Evolutionary conservation across 2,329 filamentous ascomycete species (phyloP).

Genomic region (Aureobasidium zeae): DNA sequence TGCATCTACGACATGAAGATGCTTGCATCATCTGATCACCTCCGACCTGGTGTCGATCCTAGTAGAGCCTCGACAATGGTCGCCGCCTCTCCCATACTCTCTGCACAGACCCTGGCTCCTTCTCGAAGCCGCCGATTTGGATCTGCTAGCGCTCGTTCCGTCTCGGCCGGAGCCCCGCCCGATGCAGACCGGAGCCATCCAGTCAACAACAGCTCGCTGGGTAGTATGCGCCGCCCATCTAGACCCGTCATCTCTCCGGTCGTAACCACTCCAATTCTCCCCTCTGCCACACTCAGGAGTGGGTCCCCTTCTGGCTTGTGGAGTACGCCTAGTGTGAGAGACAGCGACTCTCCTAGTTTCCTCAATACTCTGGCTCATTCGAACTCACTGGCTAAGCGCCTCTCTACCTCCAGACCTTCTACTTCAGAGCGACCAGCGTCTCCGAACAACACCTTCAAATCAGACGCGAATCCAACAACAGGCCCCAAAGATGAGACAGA

Average conservation of each 20-base stretch:
- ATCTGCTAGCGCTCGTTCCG: slow-evolving; percentile 19
- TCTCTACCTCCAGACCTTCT: not conserved
- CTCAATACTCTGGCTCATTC: slow-evolving; percentile 1
- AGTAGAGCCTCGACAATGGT: slow-evolving; percentile 23
- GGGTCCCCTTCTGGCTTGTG: slow-evolving; percentile 2
- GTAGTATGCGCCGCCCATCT: slow-evolving; percentile 33
- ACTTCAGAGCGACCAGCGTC: not conserved
- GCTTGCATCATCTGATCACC: slow-evolving; percentile 65
- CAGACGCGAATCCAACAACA: slow-evolving; percentile 23
- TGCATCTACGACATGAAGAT: slow-evolving; percentile 65
- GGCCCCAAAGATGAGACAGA: slow-evolving; percentile 5
- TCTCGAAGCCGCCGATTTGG: slow-evolving; percentile 24
- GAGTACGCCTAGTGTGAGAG: not conserved
- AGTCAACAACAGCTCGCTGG: slow-evolving; percentile 32
- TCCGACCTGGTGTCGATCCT: slow-evolving; percentile 45
- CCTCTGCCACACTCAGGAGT: not conserved
- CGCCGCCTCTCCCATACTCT: slow-evolving; percentile 24
- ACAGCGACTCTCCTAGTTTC: not conserved
- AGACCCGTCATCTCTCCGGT: slow-evolving; percentile 17
- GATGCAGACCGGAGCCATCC: slow-evolving; percentile 22
- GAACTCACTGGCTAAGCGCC: not conserved
- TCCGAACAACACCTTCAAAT: not conserved
- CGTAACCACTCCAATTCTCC: slow-evolving; percentile 17
- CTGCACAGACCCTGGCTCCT: slow-evolving; percentile 22
- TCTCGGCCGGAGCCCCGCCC: slow-evolving; percentile 20